phyloP scores from a whole-genome alignment of 441 rosid species.

The Melastoma candidum region DNA sequence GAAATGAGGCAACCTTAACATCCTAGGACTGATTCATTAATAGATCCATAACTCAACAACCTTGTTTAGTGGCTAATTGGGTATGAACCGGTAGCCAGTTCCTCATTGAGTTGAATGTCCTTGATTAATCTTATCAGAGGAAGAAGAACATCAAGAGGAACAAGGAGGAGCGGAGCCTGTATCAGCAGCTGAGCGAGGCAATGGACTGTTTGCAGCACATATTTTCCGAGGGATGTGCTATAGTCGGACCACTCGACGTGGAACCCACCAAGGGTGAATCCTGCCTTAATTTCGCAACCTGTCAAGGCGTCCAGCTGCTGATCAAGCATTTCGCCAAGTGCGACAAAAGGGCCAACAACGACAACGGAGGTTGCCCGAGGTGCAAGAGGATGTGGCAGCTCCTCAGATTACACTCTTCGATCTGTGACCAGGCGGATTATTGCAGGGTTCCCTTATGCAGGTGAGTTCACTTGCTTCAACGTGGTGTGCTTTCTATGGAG shows the following conservation, averaged over 20 bases:
- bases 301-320: conserved; percentile 68
- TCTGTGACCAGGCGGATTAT: conserved; percentile 52
- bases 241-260: conserved; percentile 50
- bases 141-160: conserved; percentile 50
- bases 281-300: conserved; percentile 25
- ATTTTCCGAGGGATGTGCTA: conserved; percentile 72
- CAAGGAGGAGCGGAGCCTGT: conserved; percentile 42
- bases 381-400: conserved; percentile 94
- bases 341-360: conserved; percentile 31
- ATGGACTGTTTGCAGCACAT: conserved; percentile 88
- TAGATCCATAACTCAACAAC: not conserved
- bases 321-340: conserved; percentile 68
- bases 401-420: conserved; percentile 67
- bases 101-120: not conserved
- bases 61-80: not conserved
- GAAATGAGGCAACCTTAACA: no score
- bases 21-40: no score
- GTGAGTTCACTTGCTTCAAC: conserved; percentile 23
- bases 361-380: conserved; percentile 48
- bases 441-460: conserved; percentile 91
- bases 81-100: not conserved
- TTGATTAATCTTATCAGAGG: conserved; percentile 33
- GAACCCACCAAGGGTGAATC: conserved; percentile 13
- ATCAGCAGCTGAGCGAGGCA: conserved; percentile 60
- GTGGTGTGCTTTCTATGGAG: no score